Evolutionary conservation across 192 early-diverging fungal species (phyloP).

Genomic region (Rhizoclosmatium sp.): DNA sequence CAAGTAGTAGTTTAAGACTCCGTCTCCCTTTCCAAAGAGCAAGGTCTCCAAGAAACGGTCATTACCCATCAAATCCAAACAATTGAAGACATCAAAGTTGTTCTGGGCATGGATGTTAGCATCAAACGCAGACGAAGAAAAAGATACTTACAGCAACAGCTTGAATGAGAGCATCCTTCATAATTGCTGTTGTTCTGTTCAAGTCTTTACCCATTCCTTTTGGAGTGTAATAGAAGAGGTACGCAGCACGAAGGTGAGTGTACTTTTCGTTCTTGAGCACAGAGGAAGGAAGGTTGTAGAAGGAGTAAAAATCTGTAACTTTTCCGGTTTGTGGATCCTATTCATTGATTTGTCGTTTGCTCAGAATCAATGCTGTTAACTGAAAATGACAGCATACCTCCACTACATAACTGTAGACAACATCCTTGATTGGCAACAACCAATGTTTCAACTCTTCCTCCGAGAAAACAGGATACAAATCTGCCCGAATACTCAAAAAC

Average conservation of each 20-base stretch:
- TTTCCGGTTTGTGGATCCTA: slow-evolving; percentile 62
- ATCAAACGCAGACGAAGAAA: slow-evolving; percentile 12
- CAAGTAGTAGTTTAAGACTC: slow-evolving; percentile 93
- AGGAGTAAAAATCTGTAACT: slow-evolving; percentile 91
- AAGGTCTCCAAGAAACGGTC: slow-evolving; percentile 77
- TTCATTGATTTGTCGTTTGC: not conserved
- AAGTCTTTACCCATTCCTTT: slow-evolving; percentile 58
- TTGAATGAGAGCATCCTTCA: slow-evolving; percentile 82
- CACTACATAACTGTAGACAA: slow-evolving; percentile 95
- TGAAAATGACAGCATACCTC: slow-evolving; percentile 58
- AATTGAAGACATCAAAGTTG: slow-evolving; percentile 95
- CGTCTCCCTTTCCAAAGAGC: slow-evolving; percentile 93
- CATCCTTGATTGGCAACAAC: slow-evolving; percentile 82
- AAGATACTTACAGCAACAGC: slow-evolving; percentile 59
- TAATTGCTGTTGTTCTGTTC: slow-evolving; percentile 64
- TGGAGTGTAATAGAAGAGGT: slow-evolving; percentile 90
- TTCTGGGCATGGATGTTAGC: slow-evolving; percentile 42
- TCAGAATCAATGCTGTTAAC: not conserved
- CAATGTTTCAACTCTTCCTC: slow-evolving; percentile 92
- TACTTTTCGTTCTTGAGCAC: slow-evolving; percentile 81
- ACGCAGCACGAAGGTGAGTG: slow-evolving; percentile 83
- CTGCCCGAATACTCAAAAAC: slow-evolving; percentile 63
- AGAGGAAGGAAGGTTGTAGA: slow-evolving; percentile 94
- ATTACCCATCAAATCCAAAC: slow-evolving; percentile 94
- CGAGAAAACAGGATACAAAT: slow-evolving; percentile 78